These are phyloP conservation scores for Ceraceosorus bombacis DNA, from an alignment of 1,284 basidiomycete genomes.

Conservation along the genomic window DNA sequence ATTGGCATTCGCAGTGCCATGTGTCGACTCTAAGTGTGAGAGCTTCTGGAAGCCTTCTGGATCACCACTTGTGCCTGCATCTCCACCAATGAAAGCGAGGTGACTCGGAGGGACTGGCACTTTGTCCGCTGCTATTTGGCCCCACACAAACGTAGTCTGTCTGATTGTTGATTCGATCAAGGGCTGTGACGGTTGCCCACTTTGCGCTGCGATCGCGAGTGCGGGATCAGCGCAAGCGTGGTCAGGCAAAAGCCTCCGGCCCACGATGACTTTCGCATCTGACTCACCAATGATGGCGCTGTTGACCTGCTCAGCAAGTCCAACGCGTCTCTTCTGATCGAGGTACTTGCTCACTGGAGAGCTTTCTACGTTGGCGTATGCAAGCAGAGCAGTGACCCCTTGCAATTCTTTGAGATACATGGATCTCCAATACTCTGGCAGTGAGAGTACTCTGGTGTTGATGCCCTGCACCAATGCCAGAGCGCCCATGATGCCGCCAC, in stretches of 20 bases:
- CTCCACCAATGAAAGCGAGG: not conserved
- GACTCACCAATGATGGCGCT: constrained; percentile 62
- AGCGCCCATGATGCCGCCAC: constrained; percentile 9
- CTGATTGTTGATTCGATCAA: constrained; percentile 38
- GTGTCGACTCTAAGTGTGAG: not conserved
- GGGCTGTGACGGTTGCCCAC: constrained; percentile 35
- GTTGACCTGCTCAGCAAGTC: constrained; percentile 76
- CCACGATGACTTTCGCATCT: not conserved
- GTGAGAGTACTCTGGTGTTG: constrained; percentile 28
- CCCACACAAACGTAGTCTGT: constrained; percentile 34
- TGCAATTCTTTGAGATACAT: constrained; percentile 63
- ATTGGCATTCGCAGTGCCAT: not conserved
- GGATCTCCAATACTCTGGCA: constrained; percentile 38
- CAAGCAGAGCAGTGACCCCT: constrained; percentile 66
- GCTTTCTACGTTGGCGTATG: constrained; percentile 65
- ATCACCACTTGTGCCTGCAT: not conserved
- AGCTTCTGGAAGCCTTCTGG: not conserved
- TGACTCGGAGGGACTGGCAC: constrained; percentile 21
- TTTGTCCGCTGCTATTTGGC: constrained; percentile 21
- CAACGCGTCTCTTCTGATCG: constrained; percentile 63
- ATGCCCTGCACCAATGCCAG: constrained; percentile 31
- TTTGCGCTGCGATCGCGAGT: constrained; percentile 14
- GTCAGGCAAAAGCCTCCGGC: not conserved
- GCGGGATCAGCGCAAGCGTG: not conserved
- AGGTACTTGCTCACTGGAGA: constrained; percentile 65